These are phyloP conservation scores for Trapa incisa DNA, from an alignment of 345 rosid species.

Conservation along the genomic window DNA sequence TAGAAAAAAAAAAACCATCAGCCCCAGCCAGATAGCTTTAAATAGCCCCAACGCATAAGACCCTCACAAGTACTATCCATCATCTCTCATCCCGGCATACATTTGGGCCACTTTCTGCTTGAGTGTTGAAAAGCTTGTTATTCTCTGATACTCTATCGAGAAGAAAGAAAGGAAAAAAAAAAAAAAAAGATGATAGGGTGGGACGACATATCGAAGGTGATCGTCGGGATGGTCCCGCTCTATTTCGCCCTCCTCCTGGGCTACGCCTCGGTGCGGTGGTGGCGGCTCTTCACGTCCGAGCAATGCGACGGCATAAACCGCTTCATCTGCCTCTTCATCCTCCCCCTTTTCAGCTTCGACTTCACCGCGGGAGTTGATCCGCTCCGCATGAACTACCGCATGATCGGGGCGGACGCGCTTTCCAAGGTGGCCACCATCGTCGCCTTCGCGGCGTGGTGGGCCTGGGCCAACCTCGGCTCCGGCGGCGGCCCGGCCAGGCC, in stretches of 20 bases:
- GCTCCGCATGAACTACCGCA: constrained; percentile 46
- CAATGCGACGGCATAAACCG: constrained; percentile 75
- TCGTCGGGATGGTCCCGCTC: constrained; percentile 74
- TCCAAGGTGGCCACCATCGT: constrained; percentile 58
- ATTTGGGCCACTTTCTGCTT: too few species aligned
- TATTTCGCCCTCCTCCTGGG: constrained; percentile 73
- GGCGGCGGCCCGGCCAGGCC: constrained; percentile 30
- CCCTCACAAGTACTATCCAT: too few species aligned
- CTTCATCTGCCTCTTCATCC: constrained; percentile 62
- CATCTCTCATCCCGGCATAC: too few species aligned
- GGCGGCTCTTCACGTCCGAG: constrained; percentile 58
- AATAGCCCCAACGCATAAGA: background rate
- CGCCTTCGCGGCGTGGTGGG: constrained; percentile 22
- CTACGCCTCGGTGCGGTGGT: constrained; percentile 86
- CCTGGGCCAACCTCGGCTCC: constrained; percentile 44
- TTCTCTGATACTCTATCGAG: background rate
- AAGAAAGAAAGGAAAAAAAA: background rate
- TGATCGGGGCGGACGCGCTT: constrained; percentile 55
- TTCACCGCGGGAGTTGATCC: constrained; percentile 74
- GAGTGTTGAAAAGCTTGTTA: too few species aligned
- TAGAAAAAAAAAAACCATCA: too few species aligned
- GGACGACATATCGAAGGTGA: constrained; percentile 64
- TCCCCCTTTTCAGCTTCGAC: constrained; percentile 66
- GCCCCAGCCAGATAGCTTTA: background rate
- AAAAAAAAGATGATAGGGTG: constrained; percentile 30